Percentiles rank a stretch among this genome's conserved stretches.
Evolutionary conservation across 2,329 filamentous ascomycete genomes (phyloP).

Genomic region (Diaporthe humulicola): DNA sequence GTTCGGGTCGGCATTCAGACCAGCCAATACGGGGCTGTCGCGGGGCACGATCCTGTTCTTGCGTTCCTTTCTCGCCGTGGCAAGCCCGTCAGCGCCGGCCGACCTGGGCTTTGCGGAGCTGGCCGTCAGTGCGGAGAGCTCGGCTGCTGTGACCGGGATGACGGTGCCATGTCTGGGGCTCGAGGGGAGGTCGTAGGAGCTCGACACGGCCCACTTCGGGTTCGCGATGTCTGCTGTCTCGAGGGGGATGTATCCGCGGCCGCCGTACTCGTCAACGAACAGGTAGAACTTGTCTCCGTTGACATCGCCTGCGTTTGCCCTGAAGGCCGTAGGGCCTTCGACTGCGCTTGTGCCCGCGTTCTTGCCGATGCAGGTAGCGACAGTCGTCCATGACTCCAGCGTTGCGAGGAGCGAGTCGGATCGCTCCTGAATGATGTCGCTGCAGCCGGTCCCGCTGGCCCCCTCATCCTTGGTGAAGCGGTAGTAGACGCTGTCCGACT

Average conservation of each 20-base stretch:
- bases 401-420: conserved; percentile 56
- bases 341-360: conserved; percentile 62
- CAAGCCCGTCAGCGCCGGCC: not conserved
- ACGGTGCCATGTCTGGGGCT: conserved; percentile 68
- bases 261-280: conserved; percentile 67
- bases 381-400: conserved; percentile 57
- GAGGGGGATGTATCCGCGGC: conserved; percentile 66
- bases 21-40: conserved; percentile 52
- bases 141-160: conserved; percentile 61
- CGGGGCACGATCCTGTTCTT: conserved; percentile 1
- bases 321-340: conserved; percentile 66
- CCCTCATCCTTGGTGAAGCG: conserved; percentile 70
- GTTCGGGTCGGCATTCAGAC: conserved; percentile 61
- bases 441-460: conserved; percentile 61
- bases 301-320: conserved; percentile 61
- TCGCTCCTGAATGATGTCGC: conserved; percentile 67
- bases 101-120: conserved; percentile 9
- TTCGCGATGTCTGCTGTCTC: conserved; percentile 63
- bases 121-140: conserved; percentile 52
- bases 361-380: conserved; percentile 63
- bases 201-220: conserved; percentile 62
- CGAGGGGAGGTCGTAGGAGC: conserved; percentile 59
- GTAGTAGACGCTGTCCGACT: conserved; percentile 57
- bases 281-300: conserved; percentile 68
- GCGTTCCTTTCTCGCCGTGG: conserved; percentile 2